Conservation (phyloP, 805 yeast genomes). For the Wickerhamiella australiensis region DNA sequence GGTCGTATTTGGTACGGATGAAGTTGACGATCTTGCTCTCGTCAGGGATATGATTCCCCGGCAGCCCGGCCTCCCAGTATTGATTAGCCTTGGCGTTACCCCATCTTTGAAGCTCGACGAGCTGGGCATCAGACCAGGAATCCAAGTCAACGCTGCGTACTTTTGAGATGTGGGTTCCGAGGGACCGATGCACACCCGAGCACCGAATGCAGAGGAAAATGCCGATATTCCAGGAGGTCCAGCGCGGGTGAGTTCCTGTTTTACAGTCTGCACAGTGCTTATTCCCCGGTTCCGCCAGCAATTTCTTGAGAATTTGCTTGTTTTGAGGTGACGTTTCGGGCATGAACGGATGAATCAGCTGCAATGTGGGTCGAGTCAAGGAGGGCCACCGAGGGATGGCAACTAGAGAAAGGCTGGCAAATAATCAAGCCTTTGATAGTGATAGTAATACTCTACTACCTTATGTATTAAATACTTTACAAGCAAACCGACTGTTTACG, state of each 20-base stretch:
- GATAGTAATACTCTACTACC: no score
- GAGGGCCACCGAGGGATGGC: no score
- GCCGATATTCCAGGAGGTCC: constrained; percentile 97
- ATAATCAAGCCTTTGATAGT: no score
- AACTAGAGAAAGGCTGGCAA: no score
- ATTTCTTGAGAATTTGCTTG: constrained; percentile 58
- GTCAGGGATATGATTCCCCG: constrained; percentile 62
- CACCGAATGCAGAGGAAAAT: constrained; percentile 82
- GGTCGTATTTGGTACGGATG: constrained; percentile 82
- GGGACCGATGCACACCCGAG: constrained; percentile 87
- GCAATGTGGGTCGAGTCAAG: neutral
- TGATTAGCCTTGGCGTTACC: constrained; percentile 70
- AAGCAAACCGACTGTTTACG: no score
- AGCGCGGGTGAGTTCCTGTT: constrained; percentile 76
- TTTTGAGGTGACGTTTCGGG: constrained; percentile 36
- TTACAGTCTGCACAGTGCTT: constrained; percentile 86
- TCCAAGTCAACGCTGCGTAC: constrained; percentile 92
- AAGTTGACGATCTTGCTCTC: constrained; percentile 77
- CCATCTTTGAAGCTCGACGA: constrained; percentile 70
- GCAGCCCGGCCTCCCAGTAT: constrained; percentile 76
- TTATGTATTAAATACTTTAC: neutral
- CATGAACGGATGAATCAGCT: constrained; percentile 4
- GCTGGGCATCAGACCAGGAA: constrained; percentile 92
- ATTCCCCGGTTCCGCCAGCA: constrained; percentile 68
- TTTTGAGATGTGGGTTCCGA: constrained; percentile 90